Base-by-base conservation (phyloP, 352 stramenopile genomes). In the Globisporangium orthogonon region DNA sequence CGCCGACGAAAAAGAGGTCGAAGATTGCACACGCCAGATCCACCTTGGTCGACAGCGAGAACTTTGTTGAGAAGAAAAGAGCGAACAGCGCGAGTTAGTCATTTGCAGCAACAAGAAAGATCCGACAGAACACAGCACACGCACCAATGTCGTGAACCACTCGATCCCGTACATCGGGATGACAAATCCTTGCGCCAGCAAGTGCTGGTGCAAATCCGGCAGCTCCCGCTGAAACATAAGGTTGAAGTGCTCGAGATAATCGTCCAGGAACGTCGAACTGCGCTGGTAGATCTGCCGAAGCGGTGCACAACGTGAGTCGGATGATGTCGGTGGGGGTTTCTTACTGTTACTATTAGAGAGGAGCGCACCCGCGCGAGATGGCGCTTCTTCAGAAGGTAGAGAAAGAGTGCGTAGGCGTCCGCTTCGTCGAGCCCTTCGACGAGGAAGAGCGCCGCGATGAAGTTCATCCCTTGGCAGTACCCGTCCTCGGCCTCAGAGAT, bases 401-500 rank as follows among this genome's bases (percentile, higher is more conserved):
- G 63, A 50, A 93, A 95, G 9, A 91, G 65, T 31, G 80, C 73
- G 41, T 93, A 95, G 11, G 83, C 76, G 58, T 95, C 81, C 3
- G 78, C 83, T 64, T 95, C 85, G 2, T 81, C 71, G 14, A 95
- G 57, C 0, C 81, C 85, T 75, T 92, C 77, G 6, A 93, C 85
- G 11, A 95, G 74, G 48, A 95, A 93, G 4, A 95, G 61, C 17
- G 81, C 85, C 0, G 83, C 85, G 58, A 95, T 92, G 55, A 95
- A 95, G 68, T 95, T 95, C 85, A 95, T 95, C 5, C 85, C 85
- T 45, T 95, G 85, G 56, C 85, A 94, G 54, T 94, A 94, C 7
- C 78, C 83, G 52, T 87, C 73, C 54, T 94, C 85, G 2, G 81
- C 83, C 48, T 91, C 75, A 2, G 83, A 65, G 43, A 94, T 77